A percentile compares a stretch with the other conserved stretches of the same genome.
Conservation (phyloP, 78 protist genomes). For the Anaeramoeba flamelloides region DNA sequence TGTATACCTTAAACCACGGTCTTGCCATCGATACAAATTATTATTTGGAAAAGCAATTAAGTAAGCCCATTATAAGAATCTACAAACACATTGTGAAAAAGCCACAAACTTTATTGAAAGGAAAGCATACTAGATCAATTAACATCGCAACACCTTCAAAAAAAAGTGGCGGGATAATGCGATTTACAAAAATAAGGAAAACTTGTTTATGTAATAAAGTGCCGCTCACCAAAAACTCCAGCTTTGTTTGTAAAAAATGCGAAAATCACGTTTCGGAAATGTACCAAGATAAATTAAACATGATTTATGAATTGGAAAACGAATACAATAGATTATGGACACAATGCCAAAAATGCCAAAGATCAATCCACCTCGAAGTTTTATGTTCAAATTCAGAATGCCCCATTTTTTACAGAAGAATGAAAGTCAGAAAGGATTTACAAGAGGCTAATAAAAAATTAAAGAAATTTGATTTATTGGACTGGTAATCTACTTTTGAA, state of each 20-base stretch:
- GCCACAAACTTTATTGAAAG: conserved; percentile 16
- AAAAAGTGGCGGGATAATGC: conserved; percentile 50
- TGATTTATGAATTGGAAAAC: conserved; percentile 31
- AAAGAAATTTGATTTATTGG: conserved; percentile 36
- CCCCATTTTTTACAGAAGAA: conserved; percentile 91
- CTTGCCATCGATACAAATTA: conserved; percentile 77
- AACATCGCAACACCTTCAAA: conserved; percentile 31
- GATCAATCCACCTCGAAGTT: conserved; percentile 48
- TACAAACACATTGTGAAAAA: conserved; percentile 72
- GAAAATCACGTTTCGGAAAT: conserved; percentile 26
- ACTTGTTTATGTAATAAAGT: conserved; percentile 52
- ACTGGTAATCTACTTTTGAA: too few species aligned
- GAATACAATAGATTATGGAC: conserved; percentile 71
- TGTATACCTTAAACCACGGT: conserved; percentile 83
- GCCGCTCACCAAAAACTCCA: neutral
- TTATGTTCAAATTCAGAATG: conserved; percentile 67
- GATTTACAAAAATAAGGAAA: conserved; percentile 24
- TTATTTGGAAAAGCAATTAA: conserved; percentile 88
- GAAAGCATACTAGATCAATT: conserved; percentile 85
- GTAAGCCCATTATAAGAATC: conserved; percentile 70
- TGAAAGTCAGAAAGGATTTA: conserved; percentile 78
- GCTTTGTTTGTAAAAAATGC: conserved; percentile 8
- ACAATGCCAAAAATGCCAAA: conserved; percentile 95
- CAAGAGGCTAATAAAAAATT: conserved; percentile 39
- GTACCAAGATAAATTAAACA: conserved; percentile 20